Conservation (phyloP, 176 grass and related monocot species). For the Eleusine coracana region DNA sequence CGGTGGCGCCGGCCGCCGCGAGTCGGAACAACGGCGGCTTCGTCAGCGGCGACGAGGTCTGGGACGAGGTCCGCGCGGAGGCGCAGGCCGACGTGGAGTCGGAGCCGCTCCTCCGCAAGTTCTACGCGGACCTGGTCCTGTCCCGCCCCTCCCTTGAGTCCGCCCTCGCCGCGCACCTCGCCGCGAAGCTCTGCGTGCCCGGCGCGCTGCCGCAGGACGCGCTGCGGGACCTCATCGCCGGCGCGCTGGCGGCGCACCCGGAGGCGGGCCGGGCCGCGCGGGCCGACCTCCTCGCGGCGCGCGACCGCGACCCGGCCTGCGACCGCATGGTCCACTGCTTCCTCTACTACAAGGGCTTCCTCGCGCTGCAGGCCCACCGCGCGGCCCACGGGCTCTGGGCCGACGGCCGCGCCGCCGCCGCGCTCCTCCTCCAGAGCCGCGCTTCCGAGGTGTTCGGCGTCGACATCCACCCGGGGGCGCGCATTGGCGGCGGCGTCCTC, state of each 20-base stretch:
- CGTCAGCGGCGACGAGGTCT: conserved; percentile 52
- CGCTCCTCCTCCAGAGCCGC: conserved; percentile 84
- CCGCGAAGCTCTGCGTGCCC: conserved; percentile 66
- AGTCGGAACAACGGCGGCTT: not conserved
- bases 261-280: conserved; percentile 48
- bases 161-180: conserved; percentile 73
- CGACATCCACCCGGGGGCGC: conserved; percentile 93
- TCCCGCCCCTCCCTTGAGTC: conserved; percentile 58
- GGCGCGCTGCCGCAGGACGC: conserved; percentile 49
- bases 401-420: conserved; percentile 52
- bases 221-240: conserved; percentile 57
- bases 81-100: conserved; percentile 58
- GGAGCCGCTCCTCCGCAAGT: conserved; percentile 66
- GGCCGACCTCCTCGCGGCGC: conserved; percentile 64
- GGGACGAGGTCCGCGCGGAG: conserved; percentile 62
- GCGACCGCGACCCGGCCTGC: conserved; percentile 86
- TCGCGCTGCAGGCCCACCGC: conserved; percentile 85
- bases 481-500: conserved; percentile 77
- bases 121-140: conserved; percentile 70
- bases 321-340: conserved; percentile 94
- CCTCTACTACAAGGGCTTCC: conserved; percentile 97
- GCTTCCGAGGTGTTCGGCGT: conserved; percentile 91
- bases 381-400: conserved; percentile 74
- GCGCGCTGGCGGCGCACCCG: conserved; percentile 39
- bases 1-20: not conserved